Base-by-base conservation (phyloP, 805 yeast genomes). In the Kuraishia piskuri region DNA sequence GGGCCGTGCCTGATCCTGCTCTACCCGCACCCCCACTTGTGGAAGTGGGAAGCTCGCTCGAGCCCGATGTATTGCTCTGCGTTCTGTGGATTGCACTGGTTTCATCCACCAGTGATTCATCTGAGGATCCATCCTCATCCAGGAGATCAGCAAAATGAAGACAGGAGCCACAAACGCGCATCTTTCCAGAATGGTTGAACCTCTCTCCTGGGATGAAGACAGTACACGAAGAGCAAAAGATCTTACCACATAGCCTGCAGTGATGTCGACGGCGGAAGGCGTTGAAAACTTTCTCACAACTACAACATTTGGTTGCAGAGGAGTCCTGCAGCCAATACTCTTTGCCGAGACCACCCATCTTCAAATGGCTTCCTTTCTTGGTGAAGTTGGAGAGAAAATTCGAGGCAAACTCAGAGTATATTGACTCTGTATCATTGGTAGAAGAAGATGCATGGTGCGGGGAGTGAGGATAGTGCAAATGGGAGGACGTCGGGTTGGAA, bases 251-350 rank as follows among this genome's bases (percentile, higher is more conserved):
- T 37, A 92, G 83, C 52, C 99, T 73, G 63, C 99, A 92, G 68
- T 92, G 99, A 65, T 92, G 99, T 58, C 88, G 87, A 59, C 99
- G 75, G 65, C 97, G 73, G 69, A 90, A 91, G 0, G 97, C 86
- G 0, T 87, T 80, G 63, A 92, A 92, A 2, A 82, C 80, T 53
- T 83, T 77, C 53, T 86, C 88, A 67, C 98, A 92, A 17, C 85
- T 77, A 54, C 90, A 82, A 63, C 99, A 92, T 57, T 90, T 94
- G 8, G 84, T 79, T 0, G 96, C 96, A 55, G 90, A 88, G 46
- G 92, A 88, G 70, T 92, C 97, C 61, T 91, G 90, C 89, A 92
- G 85, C 99, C 99, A 92, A 65, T 90, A 92, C 63, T 90, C 92
- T 55, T 80, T 79, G 1, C 86, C 83, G 3, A 85, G 74, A 1